These are phyloP conservation scores for Kwoniella newhampshirensis DNA, from an alignment of 768 basidiomycete species.

Conservation along the genomic window DNA sequence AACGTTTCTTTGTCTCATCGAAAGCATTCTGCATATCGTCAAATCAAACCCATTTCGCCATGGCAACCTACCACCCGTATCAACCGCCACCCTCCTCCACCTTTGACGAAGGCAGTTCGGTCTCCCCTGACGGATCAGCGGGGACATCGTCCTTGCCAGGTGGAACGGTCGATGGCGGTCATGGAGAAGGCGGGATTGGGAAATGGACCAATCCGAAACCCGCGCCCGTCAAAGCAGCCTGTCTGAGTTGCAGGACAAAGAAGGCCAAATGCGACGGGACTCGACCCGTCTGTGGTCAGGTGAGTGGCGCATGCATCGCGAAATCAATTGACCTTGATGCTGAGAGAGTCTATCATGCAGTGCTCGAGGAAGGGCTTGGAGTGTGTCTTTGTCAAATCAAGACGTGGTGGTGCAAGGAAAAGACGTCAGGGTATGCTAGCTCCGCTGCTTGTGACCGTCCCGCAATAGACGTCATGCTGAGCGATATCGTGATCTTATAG, in stretches of 20 bases:
- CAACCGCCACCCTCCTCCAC: not conserved
- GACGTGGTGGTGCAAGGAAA: constrained; percentile 50
- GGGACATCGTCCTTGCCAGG: not conserved
- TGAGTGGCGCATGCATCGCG: constrained; percentile 15
- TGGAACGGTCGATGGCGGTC: not conserved
- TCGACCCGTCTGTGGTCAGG: constrained; percentile 48
- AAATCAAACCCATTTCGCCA: no score
- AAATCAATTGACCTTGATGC: not conserved
- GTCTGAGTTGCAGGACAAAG: constrained; percentile 47
- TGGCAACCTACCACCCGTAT: constrained; percentile 18
- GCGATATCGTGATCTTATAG: not conserved
- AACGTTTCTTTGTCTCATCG: no score
- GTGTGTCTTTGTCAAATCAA: constrained; percentile 51
- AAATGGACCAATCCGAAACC: constrained; percentile 25
- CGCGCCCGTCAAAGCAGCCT: constrained; percentile 48
- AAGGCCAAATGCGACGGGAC: constrained; percentile 52
- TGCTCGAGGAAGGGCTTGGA: constrained; percentile 43
- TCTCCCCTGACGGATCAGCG: constrained; percentile 5
- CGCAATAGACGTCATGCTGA: no score
- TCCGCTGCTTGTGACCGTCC: not conserved
- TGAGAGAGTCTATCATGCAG: constrained; percentile 15
- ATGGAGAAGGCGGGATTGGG: constrained; percentile 11
- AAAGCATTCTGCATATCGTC: no score
- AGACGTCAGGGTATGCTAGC: constrained; percentile 36
- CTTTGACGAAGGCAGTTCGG: constrained; percentile 1